These are phyloP conservation scores for Blastomyces percursus DNA, from an alignment of 2,329 filamentous ascomycete species.

Conservation along the genomic window DNA sequence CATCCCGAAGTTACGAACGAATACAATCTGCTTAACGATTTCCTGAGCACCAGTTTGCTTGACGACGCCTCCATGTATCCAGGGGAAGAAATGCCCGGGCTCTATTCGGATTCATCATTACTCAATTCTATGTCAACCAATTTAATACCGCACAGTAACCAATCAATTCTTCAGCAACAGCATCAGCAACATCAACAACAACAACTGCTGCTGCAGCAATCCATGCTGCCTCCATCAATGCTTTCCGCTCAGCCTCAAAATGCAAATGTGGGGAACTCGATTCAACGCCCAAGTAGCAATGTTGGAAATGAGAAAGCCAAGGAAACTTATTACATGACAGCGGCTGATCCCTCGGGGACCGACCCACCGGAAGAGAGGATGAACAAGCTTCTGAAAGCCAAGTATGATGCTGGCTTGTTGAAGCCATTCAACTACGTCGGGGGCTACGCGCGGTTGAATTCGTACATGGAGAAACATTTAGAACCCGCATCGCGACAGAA, in stretches of 20 bases:
- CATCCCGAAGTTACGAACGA: conserved; percentile 92
- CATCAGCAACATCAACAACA: conserved; percentile 26
- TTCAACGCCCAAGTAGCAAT: conserved; percentile 50
- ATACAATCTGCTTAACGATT: conserved; percentile 94
- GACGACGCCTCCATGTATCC: conserved; percentile 67
- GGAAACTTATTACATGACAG: conserved; percentile 90
- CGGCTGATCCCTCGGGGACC: conserved; percentile 82
- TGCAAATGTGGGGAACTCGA: conserved; percentile 38
- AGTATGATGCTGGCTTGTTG: conserved; percentile 87
- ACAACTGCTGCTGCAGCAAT: conserved; percentile 24
- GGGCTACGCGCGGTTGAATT: conserved; percentile 78
- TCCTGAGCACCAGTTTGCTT: conserved; percentile 80
- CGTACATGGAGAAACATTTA: conserved; percentile 86
- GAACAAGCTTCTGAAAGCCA: conserved; percentile 85
- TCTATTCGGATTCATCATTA: conserved; percentile 50
- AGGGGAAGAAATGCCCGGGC: conserved; percentile 51
- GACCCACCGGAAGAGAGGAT: conserved; percentile 86
- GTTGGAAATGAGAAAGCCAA: conserved; percentile 56
- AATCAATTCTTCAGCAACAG: conserved; percentile 24
- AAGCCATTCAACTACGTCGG: conserved; percentile 99
- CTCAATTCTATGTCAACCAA: conserved; percentile 31
- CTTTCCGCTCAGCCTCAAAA: conserved; percentile 22
- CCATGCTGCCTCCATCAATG: conserved; percentile 15
- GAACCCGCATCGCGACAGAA: conserved; percentile 73
- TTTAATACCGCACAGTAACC: conserved; percentile 15